Base-by-base conservation (phyloP, 129 eudicot genomes). In the Rutidosis leptorrhynchoides region DNA sequence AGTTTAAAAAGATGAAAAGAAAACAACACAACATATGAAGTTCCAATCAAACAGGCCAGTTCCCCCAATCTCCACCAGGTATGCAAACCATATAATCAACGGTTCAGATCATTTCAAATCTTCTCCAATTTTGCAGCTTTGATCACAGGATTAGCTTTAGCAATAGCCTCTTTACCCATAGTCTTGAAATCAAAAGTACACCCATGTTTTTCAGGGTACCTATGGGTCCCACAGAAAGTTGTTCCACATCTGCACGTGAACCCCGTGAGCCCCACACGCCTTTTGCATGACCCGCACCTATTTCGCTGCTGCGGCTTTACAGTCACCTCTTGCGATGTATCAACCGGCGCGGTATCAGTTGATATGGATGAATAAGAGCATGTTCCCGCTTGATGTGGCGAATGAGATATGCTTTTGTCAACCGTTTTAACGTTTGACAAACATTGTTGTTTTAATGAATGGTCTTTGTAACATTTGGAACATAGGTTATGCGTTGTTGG, bases 391-490 rank as follows among this genome's bases (percentile, higher is more conserved):
- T 64, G 76, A 25, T 57, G 28, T 62, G 54, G 58, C 42, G 77
- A 64, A 26, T 15, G 79, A 28, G 59, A 7, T 15, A 81, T 56
- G 56, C 82, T 77, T 15, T 68, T 74, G 62, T 75, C 82, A 26
- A 81, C 86, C 27, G 75, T 15, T 23, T 81, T 75, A 35, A 84
- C 88, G 43, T 68, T 56, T 32, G 80, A 69, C 33, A 74, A 54
- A 1, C 80, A 78, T 72, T 76, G n/a, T n/a, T n/a, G 83, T 24
- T 84, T 78, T n/a, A 78, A 7, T 58, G 75, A 68, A 65, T 68
- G 68, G 67, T 83, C 86, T 15, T 72, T 75, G 77, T 80, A 83
- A 76, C 88, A 86, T 58, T 83, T 83, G 53, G 94, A 86, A 54
- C 94, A 86, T 40, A 83, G 74, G 30, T 86, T 69, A 20, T 21